Conservation (phyloP, 2,329 filamentous ascomycete species). For the Pseudovirgaria hyperparasitica region DNA sequence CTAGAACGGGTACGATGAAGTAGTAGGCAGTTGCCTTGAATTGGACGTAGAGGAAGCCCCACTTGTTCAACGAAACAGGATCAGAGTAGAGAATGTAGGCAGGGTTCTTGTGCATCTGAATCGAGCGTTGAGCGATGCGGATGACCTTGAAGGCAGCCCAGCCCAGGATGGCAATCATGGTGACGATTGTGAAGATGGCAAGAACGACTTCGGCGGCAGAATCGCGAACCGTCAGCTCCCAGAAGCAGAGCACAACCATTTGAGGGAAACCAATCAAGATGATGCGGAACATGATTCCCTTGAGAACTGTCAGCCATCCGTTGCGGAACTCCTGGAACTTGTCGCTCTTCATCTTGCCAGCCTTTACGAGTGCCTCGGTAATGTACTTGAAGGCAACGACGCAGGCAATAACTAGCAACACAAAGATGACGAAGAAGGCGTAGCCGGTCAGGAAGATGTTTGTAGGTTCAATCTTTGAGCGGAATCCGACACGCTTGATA, state of each 20-base stretch:
- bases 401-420: slow-evolving; percentile 57
- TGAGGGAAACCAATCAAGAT: slow-evolving; percentile 84
- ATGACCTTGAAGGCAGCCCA: slow-evolving; percentile 90
- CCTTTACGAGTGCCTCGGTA: slow-evolving; percentile 63
- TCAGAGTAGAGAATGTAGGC: slow-evolving; percentile 96
- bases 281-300: slow-evolving; percentile 86
- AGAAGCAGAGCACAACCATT: slow-evolving; percentile 79
- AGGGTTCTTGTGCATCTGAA: slow-evolving; percentile 86
- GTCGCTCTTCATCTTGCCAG: slow-evolving; percentile 67
- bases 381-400: slow-evolving; percentile 70
- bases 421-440: slow-evolving; percentile 77
- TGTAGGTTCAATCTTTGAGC: slow-evolving; percentile 69
- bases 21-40: slow-evolving; percentile 94
- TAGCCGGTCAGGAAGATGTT: slow-evolving; percentile 91
- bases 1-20: slow-evolving; percentile 71
- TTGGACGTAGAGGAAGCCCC: slow-evolving; percentile 95
- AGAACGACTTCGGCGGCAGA: slow-evolving; percentile 77
- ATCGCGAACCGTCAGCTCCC: slow-evolving; percentile 81
- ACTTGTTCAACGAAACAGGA: slow-evolving; percentile 87
- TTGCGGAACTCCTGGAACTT: slow-evolving; percentile 90
- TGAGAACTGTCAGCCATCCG: slow-evolving; percentile 83
- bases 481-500: slow-evolving; percentile 82
- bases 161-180: slow-evolving; percentile 61
- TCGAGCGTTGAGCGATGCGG: slow-evolving; percentile 74
- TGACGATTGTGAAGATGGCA: slow-evolving; percentile 78